Conservation (phyloP, 2,329 filamentous ascomycete genomes). For the Penicillium sp. region DNA sequence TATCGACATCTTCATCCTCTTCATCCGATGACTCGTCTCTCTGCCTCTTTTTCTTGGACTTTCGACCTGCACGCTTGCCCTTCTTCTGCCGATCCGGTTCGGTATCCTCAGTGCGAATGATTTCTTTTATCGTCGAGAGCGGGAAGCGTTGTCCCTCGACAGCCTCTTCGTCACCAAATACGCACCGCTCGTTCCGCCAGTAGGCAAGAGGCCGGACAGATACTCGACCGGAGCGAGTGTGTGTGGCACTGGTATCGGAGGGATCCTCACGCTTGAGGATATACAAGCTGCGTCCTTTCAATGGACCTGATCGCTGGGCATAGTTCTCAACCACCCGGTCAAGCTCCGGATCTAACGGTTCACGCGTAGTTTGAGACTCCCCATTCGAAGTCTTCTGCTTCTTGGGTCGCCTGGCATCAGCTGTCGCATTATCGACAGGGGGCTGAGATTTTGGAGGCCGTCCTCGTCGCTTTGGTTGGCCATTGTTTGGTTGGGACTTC, state of each 20-base stretch:
- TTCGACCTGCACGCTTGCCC: slow-evolving; percentile 33
- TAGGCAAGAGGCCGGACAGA: slow-evolving; percentile 74
- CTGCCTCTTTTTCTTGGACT: slow-evolving; percentile 32
- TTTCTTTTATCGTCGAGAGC: slow-evolving; percentile 68
- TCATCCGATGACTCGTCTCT: slow-evolving; percentile 39
- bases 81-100: slow-evolving; percentile 41
- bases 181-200: slow-evolving; percentile 79
- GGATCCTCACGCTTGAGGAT: slow-evolving; percentile 51
- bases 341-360: slow-evolving; percentile 35
- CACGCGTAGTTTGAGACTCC: slow-evolving; percentile 21
- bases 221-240: slow-evolving; percentile 71
- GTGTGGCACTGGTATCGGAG: slow-evolving; percentile 54
- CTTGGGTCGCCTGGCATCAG: slow-evolving; percentile 29
- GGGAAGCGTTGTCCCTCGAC: slow-evolving; percentile 56
- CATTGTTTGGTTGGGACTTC: slow-evolving; percentile 15
- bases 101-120: slow-evolving; percentile 68
- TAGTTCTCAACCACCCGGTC: slow-evolving; percentile 44
- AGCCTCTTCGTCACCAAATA: slow-evolving; percentile 61
- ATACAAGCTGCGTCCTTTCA: slow-evolving; percentile 47
- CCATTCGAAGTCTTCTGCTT: slow-evolving; percentile 29
- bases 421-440: slow-evolving; percentile 20
- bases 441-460: slow-evolving; percentile 30
- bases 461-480: slow-evolving; percentile 27
- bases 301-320: slow-evolving; percentile 42
- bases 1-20: slow-evolving; percentile 37